phyloP scores from a whole-genome alignment of 192 early-diverging fungal species.

The Rhizophagus sp. region DNA sequence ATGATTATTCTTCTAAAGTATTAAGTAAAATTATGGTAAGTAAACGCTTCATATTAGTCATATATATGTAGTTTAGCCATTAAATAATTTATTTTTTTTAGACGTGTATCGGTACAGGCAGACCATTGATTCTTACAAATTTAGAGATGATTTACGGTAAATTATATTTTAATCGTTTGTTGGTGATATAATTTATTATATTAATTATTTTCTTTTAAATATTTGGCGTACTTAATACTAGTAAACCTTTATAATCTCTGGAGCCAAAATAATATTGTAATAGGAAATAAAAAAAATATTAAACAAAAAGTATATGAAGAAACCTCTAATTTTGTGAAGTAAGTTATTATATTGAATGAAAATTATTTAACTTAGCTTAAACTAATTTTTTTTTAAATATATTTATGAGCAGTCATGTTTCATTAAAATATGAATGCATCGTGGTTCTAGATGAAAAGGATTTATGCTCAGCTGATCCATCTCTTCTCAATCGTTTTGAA shows the following conservation, averaged over 20 bases:
- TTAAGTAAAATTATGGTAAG: constrained; percentile 26
- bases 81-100: neutral
- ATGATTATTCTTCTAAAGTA: constrained; percentile 28
- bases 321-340: constrained; percentile 20
- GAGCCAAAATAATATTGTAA: constrained; percentile 28
- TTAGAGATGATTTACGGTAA: constrained; percentile 24
- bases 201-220: too few species aligned
- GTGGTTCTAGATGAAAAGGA: constrained; percentile 22
- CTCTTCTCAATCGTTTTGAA: constrained; percentile 24
- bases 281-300: too few species aligned
- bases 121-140: constrained; percentile 29
- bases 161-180: too few species aligned
- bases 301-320: neutral
- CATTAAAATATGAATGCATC: constrained; percentile 2
- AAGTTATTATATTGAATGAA: neutral
- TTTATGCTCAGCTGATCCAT: constrained; percentile 8
- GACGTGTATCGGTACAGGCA: constrained; percentile 25
- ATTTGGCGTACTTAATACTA: neutral
- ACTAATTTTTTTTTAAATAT: too few species aligned
- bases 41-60: too few species aligned
- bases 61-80: too few species aligned
- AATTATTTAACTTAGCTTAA: too few species aligned
- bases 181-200: too few species aligned
- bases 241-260: constrained; percentile 23
- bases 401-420: neutral